phyloP scores from a whole-genome alignment of 2,329 filamentous ascomycete genomes.

The Fusarium sp. region DNA sequence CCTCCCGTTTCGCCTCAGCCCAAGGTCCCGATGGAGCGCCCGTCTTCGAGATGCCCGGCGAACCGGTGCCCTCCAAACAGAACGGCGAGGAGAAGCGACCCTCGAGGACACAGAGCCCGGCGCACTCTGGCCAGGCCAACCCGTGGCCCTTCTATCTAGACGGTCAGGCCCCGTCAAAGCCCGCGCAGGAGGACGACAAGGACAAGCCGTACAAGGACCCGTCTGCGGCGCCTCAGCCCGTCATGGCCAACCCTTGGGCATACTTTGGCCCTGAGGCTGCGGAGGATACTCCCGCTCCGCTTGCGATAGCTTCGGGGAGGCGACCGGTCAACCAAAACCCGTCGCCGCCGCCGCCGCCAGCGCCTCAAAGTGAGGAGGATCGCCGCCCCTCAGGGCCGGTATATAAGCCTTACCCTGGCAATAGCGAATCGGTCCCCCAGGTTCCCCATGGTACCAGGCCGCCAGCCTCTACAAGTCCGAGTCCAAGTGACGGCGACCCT shows the following conservation, averaged over 20 bases:
- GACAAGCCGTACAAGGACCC: slow-evolving; percentile 15
- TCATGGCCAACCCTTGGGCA: slow-evolving; percentile 50
- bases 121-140: slow-evolving; percentile 33
- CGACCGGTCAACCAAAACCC: slow-evolving; percentile 7
- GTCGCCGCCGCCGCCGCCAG: not conserved
- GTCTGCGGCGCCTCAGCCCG: not conserved
- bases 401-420: slow-evolving; percentile 33
- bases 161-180: slow-evolving; percentile 14
- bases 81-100: slow-evolving; percentile 9
- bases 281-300: not conserved
- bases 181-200: slow-evolving; percentile 3
- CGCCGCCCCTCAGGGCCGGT: slow-evolving; percentile 19
- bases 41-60: slow-evolving; percentile 50
- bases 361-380: slow-evolving; percentile 2
- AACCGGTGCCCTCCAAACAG: slow-evolving; percentile 22
- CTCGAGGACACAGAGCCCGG: not conserved
- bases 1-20: not conserved
- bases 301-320: not conserved
- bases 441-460: slow-evolving; percentile 33
- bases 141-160: slow-evolving; percentile 49
- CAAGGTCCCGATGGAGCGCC: slow-evolving; percentile 36
- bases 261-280: slow-evolving; percentile 45
- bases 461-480: slow-evolving; percentile 20
- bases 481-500: slow-evolving; percentile 9
- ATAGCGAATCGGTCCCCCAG: slow-evolving; percentile 14